Evolutionary conservation across 192 early-diverging fungal species (phyloP), one percentile per base, ranked within the genome.

Genomic region (Coemansia sp.): DNA sequence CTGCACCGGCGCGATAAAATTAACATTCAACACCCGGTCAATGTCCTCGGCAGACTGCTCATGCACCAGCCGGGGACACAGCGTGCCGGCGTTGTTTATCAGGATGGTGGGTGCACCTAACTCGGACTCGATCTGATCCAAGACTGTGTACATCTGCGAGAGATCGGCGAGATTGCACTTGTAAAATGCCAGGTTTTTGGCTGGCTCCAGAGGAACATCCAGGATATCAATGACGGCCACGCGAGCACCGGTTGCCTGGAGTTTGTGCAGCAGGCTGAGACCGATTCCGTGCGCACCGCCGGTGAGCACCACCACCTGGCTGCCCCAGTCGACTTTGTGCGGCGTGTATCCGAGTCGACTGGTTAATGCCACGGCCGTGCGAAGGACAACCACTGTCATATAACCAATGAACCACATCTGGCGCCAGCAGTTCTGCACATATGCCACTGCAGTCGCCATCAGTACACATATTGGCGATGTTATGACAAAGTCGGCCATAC

Each of bases 1-100:
- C 53, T 78, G 85, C 32, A 88, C 82, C 5, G 86, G 84, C 22
- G 84, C 84, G 31, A 90, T 59, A 8, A 86, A 60, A 44, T 94
- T 94, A 47, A 87, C 82, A 23, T 81, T 51, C 27, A 89, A 70
- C 5, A 85, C 82, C 12, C 69, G 59, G 40, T 80, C 64, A 32
- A 90, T 79, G 5, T 88, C 83, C 2, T 66, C 65, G 11, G 60
- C 55, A 2, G 78, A 82, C 54, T 79, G 55, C 32, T 92, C 89
- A 19, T 76, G 29, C 28, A 89, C 61, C 8, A 72, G 54, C 42
- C 69, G 80, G 6, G 84, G 84, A 35, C 58, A 67, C 23, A 90
- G 70, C 20, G 87, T 85, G 9, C 86, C 92, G 6, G 89, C 92
- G 69, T 92, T 92, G 65, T 90, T 92, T 44, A 94, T 43, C 5